Conservation (phyloP, 2,329 filamentous ascomycete species). For the Nannizziopsis arthrosporioides region DNA sequence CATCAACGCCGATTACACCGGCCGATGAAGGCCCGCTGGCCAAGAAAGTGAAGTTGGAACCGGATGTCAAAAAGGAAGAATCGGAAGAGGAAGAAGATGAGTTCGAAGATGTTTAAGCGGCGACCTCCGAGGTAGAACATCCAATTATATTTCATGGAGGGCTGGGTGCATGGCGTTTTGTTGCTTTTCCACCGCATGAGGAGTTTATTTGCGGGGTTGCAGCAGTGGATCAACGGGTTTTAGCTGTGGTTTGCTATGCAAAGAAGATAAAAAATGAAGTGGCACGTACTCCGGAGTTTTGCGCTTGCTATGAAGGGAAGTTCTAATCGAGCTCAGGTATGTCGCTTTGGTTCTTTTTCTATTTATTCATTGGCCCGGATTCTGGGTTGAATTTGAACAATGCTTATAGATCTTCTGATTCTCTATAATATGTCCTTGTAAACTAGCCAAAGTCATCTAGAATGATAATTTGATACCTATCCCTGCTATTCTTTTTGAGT, state of each 20-base stretch:
- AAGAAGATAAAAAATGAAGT: background rate
- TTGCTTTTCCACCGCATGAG: background rate
- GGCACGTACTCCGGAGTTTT: background rate
- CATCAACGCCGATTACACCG: constrained; percentile 28
- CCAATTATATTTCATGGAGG: background rate
- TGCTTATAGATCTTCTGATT: no score
- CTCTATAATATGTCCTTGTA: no score
- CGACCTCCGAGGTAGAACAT: background rate
- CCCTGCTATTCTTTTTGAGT: no score
- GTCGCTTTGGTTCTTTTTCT: background rate
- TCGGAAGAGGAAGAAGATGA: constrained; percentile 36
- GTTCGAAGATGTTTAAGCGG: constrained; percentile 32
- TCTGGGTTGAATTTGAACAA: no score
- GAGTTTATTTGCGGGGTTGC: background rate
- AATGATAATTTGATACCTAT: no score
- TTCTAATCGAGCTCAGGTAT: background rate
- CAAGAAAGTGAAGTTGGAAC: constrained; percentile 37
- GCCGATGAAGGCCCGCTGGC: constrained; percentile 30
- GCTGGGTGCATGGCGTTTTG: background rate
- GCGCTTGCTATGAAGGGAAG: background rate
- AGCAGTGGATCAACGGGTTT: background rate
- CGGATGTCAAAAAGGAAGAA: constrained; percentile 28
- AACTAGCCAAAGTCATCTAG: no score
- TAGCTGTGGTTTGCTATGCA: background rate
- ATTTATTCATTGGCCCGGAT: background rate